Base-by-base conservation (phyloP, 2,329 filamentous ascomycete genomes). In the Leptographium wingfieldii region DNA sequence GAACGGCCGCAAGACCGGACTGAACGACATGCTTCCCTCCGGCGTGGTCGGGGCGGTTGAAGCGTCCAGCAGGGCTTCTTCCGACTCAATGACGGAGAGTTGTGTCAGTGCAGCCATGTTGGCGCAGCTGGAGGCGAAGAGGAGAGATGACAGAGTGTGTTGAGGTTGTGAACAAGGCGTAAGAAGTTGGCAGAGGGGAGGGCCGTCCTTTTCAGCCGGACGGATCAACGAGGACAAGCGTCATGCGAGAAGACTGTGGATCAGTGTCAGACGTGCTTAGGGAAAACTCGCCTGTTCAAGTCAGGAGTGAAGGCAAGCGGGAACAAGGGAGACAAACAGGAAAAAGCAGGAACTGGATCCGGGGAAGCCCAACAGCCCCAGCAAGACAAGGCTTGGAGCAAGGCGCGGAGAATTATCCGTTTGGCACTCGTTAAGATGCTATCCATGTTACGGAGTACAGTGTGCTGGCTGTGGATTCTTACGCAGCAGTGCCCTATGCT, bases 41-140 rank as follows among this genome's bases (percentile, higher is more conserved):
- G 75, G 74, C 4, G 75, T 76, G 6, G 76, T 77, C 2, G 75
- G 74, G 5, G 74, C 73, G 0, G 75, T 76, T 1, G 76, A 77
- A n/a, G 62, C 63, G 53, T 72, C 62, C 46, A 65, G 65, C 31
- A 58, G 59, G 57, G 64, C 65, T 25, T 73, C 71, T 49, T 73
- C 70, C 14, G 68, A 63, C 55, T 63, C 62, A 35, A 59, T 48
- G 14, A 53, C 48, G 46, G 55, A 55, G 16, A 53, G 29, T 16
- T 27, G 51, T 11, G 46, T 5, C 2, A 14, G 14, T 22, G 29
- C 40, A 3, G 43, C n/a, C 31, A 60, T 51, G 46, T 19, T 35
- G 33, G 51, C 14, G 38, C 19, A 51, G 43, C 5, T 46, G 33
- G 33, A 22, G 48, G 31, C 7, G 56, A 22, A 29, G 7, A 29